phyloP scores from a whole-genome alignment of 768 basidiomycete genomes.

The Pleurotus tuber-regium region DNA sequence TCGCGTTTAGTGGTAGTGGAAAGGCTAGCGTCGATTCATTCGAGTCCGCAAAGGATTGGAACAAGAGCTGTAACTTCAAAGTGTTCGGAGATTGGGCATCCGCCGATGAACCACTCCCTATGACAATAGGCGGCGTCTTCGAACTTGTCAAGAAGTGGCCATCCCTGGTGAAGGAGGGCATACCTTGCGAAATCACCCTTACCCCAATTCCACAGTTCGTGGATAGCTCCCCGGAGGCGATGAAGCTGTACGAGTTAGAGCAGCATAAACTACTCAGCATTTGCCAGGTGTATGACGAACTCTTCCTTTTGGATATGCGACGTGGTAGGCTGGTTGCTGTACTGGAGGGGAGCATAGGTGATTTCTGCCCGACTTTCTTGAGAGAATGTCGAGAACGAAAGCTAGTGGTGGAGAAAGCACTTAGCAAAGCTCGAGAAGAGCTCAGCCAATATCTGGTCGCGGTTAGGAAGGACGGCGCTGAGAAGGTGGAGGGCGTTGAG shows the following conservation, averaged over 20 bases:
- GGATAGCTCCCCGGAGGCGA: not conserved
- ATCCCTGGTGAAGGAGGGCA: slow-evolving; percentile 11
- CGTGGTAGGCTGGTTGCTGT: not conserved
- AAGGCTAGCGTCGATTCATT: not conserved
- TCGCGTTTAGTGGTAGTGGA: not conserved
- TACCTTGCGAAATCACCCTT: slow-evolving; percentile 13
- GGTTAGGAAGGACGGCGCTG: not conserved
- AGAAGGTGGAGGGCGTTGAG: not conserved
- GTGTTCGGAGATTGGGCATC: slow-evolving; percentile 6
- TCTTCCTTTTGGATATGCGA: slow-evolving; percentile 1
- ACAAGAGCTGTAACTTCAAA: slow-evolving; percentile 2
- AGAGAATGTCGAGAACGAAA: slow-evolving; percentile 1
- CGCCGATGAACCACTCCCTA: slow-evolving; percentile 2
- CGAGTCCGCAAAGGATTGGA: not conserved
- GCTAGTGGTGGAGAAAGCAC: not conserved
- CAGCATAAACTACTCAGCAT: slow-evolving; percentile 4
- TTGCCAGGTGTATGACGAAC: slow-evolving; percentile 5
- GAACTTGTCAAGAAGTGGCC: slow-evolving; percentile 9
- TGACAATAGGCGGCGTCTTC: slow-evolving; percentile 11
- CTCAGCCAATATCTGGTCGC: not conserved
- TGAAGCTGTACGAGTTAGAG: slow-evolving; percentile 4
- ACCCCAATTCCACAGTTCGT: slow-evolving; percentile 13
- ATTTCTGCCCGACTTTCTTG: slow-evolving; percentile 1
- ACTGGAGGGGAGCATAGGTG: not conserved
- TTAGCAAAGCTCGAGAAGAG: slow-evolving; percentile 1